Evolutionary conservation across 1,284 basidiomycete genomes (phyloP).

Genomic region (Mycena citricolor): DNA sequence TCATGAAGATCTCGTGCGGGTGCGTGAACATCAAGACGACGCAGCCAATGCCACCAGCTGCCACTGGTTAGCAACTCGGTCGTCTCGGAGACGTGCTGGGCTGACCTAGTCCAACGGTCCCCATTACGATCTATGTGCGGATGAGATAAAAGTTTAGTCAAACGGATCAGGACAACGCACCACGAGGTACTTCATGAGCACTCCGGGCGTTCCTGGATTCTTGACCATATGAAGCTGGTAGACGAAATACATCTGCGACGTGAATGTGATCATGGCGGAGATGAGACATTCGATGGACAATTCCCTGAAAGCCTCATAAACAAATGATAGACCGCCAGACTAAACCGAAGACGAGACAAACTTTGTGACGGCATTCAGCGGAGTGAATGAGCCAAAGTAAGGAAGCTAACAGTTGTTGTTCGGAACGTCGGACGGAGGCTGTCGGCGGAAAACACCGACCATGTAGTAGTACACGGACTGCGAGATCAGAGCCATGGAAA

Average conservation of each 20-base stretch:
- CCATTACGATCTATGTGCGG: slow-evolving; percentile 8
- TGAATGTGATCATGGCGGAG: slow-evolving; percentile 39
- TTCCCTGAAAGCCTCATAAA: slow-evolving; percentile 28
- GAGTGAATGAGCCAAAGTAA: slow-evolving; percentile 14
- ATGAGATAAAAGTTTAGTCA: background rate
- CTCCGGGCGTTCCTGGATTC: slow-evolving; percentile 12
- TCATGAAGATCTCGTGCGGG: slow-evolving; percentile 30
- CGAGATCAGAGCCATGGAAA: slow-evolving; percentile 16
- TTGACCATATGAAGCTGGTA: slow-evolving; percentile 37
- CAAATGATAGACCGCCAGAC: background rate
- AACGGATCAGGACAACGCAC: background rate
- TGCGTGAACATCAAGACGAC: slow-evolving; percentile 32
- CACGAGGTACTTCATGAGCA: slow-evolving; percentile 11
- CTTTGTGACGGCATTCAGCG: slow-evolving; percentile 17
- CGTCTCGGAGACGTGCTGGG: background rate
- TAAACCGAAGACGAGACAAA: background rate
- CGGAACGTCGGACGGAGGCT: background rate
- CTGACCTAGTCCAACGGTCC: slow-evolving; percentile 11
- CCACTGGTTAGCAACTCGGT: background rate
- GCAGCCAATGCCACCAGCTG: slow-evolving; percentile 21
- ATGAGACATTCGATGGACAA: slow-evolving; percentile 38
- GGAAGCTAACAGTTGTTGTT: slow-evolving; percentile 13
- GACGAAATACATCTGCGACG: slow-evolving; percentile 45
- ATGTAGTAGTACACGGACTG: slow-evolving; percentile 22
- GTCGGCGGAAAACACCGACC: background rate